Conservation (phyloP, 2,329 filamentous ascomycete species). For the Trichoderma semiorbis region DNA sequence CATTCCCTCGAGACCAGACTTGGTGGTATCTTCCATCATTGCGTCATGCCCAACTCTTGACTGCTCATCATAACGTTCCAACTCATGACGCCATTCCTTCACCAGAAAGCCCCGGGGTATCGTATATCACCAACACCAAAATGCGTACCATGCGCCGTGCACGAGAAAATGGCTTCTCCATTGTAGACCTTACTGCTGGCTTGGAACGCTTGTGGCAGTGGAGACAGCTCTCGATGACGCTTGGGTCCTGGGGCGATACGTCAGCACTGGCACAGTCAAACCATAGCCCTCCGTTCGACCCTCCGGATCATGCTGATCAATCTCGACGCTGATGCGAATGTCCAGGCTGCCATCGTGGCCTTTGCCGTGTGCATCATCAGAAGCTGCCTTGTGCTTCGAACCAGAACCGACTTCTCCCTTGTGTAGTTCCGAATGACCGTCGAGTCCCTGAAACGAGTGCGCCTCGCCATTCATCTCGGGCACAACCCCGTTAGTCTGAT, state of each 20-base stretch:
- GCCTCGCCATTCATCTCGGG: conserved; percentile 21
- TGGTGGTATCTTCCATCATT: conserved; percentile 6
- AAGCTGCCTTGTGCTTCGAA: conserved; percentile 70
- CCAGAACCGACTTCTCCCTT: conserved; percentile 75
- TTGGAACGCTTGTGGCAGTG: conserved; percentile 13
- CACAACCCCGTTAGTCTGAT: conserved; percentile 25
- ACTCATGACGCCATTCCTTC: background rate
- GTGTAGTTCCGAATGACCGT: conserved; percentile 71
- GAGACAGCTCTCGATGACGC: conserved; percentile 24
- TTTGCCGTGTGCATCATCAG: conserved; percentile 51
- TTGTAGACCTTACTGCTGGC: background rate
- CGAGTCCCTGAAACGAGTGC: conserved; percentile 43
- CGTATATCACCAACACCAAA: background rate
- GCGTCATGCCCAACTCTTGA: background rate
- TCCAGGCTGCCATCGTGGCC: conserved; percentile 64
- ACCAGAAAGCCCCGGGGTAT: background rate
- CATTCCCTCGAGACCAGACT: background rate
- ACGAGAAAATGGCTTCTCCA: background rate
- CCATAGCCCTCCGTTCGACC: conserved; percentile 82
- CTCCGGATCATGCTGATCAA: conserved; percentile 75
- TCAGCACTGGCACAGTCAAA: conserved; percentile 74
- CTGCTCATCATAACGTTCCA: background rate
- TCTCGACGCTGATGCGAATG: conserved; percentile 81
- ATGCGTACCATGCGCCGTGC: background rate
- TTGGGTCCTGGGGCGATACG: conserved; percentile 30